These are phyloP conservation scores for Nidula microcarpa DNA, from an alignment of 768 basidiomycete genomes.

Conservation along the genomic window DNA sequence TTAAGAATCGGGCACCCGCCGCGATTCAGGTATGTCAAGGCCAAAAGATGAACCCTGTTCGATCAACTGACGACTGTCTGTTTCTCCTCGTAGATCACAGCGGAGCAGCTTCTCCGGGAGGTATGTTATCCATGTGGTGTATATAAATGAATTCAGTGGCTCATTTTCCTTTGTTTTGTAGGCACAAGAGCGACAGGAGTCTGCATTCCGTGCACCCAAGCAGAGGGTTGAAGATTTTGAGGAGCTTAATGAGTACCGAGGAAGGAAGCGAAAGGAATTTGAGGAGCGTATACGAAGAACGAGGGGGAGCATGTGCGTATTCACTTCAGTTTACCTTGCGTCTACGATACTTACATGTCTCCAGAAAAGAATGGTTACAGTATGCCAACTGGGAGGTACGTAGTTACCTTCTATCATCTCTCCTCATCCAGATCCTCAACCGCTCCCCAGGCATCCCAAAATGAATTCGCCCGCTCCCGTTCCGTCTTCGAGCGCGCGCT, in stretches of 20 bases:
- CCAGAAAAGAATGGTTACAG: constrained; percentile 82
- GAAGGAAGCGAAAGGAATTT: constrained; percentile 89
- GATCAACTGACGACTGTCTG: not conserved
- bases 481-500: constrained; percentile 96
- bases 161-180: constrained; percentile 19
- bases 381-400: constrained; percentile 84
- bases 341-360: constrained; percentile 3
- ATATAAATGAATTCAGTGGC: not conserved
- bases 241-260: constrained; percentile 85
- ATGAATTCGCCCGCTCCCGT: constrained; percentile 91
- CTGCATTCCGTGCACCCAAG: constrained; percentile 85
- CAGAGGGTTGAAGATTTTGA: constrained; percentile 98
- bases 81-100: constrained; percentile 70
- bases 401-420: constrained; percentile 3
- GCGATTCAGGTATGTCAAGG: constrained; percentile 70
- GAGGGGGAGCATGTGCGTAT: constrained; percentile 71
- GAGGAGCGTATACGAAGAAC: constrained; percentile 85
- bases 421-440: not conserved
- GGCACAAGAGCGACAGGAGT: constrained; percentile 98
- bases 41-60: not conserved
- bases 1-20: constrained; percentile 96
- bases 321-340: not conserved
- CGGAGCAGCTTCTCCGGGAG: constrained; percentile 96
- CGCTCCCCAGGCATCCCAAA: constrained; percentile 75
- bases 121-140: constrained; percentile 29